Evolutionary conservation across 2,329 filamentous ascomycete genomes (phyloP), one percentile per base, ranked within the genome.

Genomic region (Exophiala phaeomuriformis): DNA sequence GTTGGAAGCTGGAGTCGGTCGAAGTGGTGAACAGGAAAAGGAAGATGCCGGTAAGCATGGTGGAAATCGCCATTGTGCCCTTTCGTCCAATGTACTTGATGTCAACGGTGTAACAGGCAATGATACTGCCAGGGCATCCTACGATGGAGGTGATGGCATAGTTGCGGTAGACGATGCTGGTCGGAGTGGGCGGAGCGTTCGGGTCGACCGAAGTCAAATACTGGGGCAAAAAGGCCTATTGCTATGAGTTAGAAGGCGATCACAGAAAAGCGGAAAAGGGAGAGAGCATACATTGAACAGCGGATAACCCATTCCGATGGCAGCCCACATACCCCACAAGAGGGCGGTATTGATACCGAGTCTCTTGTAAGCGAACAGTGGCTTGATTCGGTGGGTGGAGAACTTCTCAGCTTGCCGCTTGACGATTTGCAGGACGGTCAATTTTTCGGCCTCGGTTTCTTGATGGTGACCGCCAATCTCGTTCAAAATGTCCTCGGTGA

Each of bases 141-240:
- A 89, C 76, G 0, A 80, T 76, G 2, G 86, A 82, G 49, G 88
- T 85, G 62, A 90, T 86, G 9, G 89, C 75, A 4, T 82, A 84
- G 71, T 91, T 90, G n/a, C 87, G 81, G 67, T 90, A 91, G 0
- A 84, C 88, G 37, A 85, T 71, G 61, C 85, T 85, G 0, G 84
- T 88, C 42, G 81, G 85, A 4, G 84, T 83, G 58, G 89, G 85
- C 10, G 83, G 83, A 56, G 87, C 88, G 41, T 85, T 71, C 0
- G 77, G 82, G 4, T 86, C 84, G 7, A 83, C 76, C 0, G 78
- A 78, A 77, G 1, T 74, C 66, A 88, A 85, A 55, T 90, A 86
- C 58, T 81, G 89, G 0, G 87, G 87, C 3, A 91, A 69, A 64
- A 88, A 91, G 29, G 85, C 82, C 37, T 27, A 5, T 41, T 41